phyloP scores from a whole-genome alignment of 371 early-diverging fungal species.

The Rhizomucor miehei region DNA sequence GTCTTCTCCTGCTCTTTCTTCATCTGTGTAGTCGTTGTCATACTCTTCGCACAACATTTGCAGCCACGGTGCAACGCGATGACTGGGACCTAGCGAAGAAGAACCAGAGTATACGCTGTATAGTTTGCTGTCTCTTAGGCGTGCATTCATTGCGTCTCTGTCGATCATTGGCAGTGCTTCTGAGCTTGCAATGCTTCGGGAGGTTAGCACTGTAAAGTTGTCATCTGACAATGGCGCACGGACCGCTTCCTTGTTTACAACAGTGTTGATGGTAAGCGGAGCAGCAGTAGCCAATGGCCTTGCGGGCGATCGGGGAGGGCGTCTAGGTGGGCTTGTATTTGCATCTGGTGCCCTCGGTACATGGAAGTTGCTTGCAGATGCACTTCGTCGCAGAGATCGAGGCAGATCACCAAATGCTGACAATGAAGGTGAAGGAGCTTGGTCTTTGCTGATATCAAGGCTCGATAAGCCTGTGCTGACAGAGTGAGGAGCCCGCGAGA shows the following conservation, averaged over 20 bases:
- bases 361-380: conserved; percentile 4
- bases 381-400: conserved; percentile 1
- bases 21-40: neutral
- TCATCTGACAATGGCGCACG: conserved; percentile 5
- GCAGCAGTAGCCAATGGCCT: neutral
- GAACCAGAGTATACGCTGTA: too few relatives aligned
- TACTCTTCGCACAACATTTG: neutral
- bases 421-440: conserved; percentile 3
- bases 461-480: neutral
- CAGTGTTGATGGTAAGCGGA: conserved; percentile 6
- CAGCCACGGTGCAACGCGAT: conserved; percentile 5
- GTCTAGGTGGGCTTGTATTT: conserved; percentile 7
- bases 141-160: neutral
- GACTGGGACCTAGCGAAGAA: neutral
- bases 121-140: too few relatives aligned
- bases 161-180: conserved; percentile 11
- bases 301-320: conserved; percentile 4
- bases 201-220: neutral
- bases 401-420: conserved; percentile 7
- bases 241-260: neutral
- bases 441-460: conserved; percentile 5
- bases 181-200: conserved; percentile 8
- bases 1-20: neutral
- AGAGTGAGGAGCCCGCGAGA: neutral
- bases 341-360: neutral